A percentile compares a stretch with the other conserved stretches of the same genome.
phyloP scores from a whole-genome alignment of 1,284 basidiomycete genomes.

The Chiua sp. region DNA sequence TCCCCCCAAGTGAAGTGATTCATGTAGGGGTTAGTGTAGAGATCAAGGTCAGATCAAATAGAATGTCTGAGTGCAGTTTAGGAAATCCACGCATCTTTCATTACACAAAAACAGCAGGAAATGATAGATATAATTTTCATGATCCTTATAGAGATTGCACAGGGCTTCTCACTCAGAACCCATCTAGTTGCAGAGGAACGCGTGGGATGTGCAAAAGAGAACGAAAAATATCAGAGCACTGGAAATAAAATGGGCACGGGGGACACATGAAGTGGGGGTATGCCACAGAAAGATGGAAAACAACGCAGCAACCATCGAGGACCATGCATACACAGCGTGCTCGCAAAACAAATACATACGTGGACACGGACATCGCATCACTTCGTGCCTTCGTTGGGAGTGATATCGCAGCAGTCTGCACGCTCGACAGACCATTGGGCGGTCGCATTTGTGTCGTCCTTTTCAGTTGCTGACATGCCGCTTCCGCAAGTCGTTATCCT shows the following conservation, averaged over 20 bases:
- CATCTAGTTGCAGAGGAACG: neutral
- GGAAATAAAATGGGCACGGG: neutral
- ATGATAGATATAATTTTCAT: too few species aligned
- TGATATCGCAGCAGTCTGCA: conserved; percentile 35
- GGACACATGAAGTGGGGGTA: too few species aligned
- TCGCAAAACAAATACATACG: conserved; percentile 13
- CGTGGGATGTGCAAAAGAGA: neutral
- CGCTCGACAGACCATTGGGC: conserved; percentile 28
- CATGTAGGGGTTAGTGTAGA: too few species aligned
- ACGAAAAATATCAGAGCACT: conserved; percentile 1
- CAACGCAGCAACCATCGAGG: neutral
- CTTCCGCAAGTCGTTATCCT: conserved; percentile 83
- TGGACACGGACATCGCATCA: conserved; percentile 1
- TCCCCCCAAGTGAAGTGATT: too few species aligned
- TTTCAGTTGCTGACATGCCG: conserved; percentile 68
- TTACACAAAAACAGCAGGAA: too few species aligned
- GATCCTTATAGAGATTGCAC: too few species aligned
- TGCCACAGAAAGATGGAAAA: neutral
- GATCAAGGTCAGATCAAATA: too few species aligned
- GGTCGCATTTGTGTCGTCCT: conserved; percentile 55
- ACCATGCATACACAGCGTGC: conserved; percentile 19
- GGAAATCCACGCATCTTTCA: too few species aligned
- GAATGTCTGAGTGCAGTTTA: too few species aligned
- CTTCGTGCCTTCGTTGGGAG: too few species aligned
- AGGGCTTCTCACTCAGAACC: too few species aligned